A percentile compares a stretch with the other conserved stretches of the same genome.
Evolutionary conservation across 441 rosid species (phyloP).

Genomic region (Erysimum cheiri): DNA sequence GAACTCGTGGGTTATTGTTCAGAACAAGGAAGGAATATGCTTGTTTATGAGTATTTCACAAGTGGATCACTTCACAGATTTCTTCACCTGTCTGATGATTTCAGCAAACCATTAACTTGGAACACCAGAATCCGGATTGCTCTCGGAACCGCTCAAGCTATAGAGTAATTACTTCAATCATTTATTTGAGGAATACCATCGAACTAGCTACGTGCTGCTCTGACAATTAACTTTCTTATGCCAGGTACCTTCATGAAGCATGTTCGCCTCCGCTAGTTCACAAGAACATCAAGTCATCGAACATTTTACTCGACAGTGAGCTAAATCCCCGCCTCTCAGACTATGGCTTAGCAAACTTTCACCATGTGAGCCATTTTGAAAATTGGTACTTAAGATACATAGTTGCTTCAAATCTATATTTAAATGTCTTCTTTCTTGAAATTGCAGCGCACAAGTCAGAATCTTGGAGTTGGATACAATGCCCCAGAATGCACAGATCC

Average conservation of each 20-base stretch:
- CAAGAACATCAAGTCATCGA: constrained; percentile 94
- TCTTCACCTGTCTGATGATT: constrained; percentile 89
- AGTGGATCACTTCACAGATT: constrained; percentile 92
- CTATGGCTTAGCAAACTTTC: constrained; percentile 78
- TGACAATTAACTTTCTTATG: constrained; percentile 17
- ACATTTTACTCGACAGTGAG: constrained; percentile 85
- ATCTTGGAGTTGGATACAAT: constrained; percentile 90
- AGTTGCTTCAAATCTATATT: not conserved
- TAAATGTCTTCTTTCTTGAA: constrained; percentile 21
- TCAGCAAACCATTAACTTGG: constrained; percentile 95
- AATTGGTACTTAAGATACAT: not conserved
- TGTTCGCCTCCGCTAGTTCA: constrained; percentile 88
- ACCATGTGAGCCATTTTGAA: constrained; percentile 54
- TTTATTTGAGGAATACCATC: constrained; percentile 7
- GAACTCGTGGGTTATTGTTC: constrained; percentile 85
- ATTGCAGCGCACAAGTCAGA: constrained; percentile 79
- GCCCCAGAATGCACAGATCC: constrained; percentile 90
- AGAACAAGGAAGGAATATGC: constrained; percentile 76
- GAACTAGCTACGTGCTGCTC: not conserved
- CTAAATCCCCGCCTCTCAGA: constrained; percentile 84
- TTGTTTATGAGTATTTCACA: constrained; percentile 73
- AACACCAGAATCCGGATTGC: constrained; percentile 93
- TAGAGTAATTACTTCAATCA: constrained; percentile 63
- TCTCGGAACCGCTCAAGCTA: constrained; percentile 86
- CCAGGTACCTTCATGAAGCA: constrained; percentile 91